Conservation (phyloP, 148 eudicot species). For the Vaccinium myrtillus region DNA sequence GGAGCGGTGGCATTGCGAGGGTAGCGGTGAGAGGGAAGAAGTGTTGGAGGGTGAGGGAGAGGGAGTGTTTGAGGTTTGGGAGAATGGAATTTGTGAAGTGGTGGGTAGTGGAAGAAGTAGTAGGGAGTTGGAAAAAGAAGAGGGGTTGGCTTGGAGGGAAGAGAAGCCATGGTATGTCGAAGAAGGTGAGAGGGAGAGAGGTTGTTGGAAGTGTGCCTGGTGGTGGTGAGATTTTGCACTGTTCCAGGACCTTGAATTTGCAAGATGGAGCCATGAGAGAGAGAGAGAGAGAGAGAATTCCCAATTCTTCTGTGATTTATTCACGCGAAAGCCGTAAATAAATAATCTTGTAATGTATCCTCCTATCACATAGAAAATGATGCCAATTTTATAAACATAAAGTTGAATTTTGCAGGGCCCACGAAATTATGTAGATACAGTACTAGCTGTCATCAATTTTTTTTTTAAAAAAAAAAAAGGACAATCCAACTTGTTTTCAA, state of each 20-base stretch:
- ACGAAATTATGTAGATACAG: too few species aligned
- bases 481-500: too few species aligned
- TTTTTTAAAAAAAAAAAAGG: too few species aligned
- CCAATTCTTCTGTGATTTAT: too few species aligned
- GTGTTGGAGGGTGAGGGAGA: constrained; percentile 43
- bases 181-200: constrained; percentile 39
- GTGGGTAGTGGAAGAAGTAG: not conserved
- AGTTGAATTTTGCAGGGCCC: too few species aligned
- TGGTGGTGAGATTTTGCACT: constrained; percentile 27
- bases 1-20: constrained; percentile 4
- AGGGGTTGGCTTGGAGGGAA: constrained; percentile 48
- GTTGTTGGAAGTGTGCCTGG: constrained; percentile 16
- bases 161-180: constrained; percentile 55
- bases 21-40: constrained; percentile 45
- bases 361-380: too few species aligned
- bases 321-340: too few species aligned
- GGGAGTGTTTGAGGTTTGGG: constrained; percentile 40
- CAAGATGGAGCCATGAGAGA: not conserved
- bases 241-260: constrained; percentile 25
- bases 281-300: constrained; percentile 9
- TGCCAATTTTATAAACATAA: too few species aligned
- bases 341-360: too few species aligned
- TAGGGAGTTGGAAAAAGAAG: constrained; percentile 44
- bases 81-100: constrained; percentile 32
- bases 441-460: too few species aligned